A percentile compares a stretch with the other conserved stretches of the same genome.
phyloP scores from a whole-genome alignment of 164 flowering plant genomes.

The Magnolia officinalis region DNA sequence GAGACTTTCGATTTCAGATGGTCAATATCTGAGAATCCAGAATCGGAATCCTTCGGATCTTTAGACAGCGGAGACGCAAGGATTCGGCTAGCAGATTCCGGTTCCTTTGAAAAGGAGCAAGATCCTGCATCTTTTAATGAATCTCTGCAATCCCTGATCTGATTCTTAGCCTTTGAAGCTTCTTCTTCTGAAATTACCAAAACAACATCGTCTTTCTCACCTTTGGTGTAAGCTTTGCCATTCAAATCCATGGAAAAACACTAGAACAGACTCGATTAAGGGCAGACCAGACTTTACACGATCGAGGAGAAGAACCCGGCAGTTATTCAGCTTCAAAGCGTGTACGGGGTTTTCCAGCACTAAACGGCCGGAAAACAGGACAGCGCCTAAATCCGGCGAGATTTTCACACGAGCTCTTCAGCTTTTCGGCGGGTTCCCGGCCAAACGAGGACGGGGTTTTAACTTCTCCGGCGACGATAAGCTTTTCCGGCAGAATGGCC shows the following conservation, averaged over 20 bases:
- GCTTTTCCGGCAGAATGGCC: background rate
- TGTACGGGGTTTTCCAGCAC: background rate
- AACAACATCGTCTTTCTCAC: slow-evolving; percentile 27
- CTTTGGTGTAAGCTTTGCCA: background rate
- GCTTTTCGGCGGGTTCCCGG: background rate
- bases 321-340: no score
- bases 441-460: background rate
- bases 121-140: slow-evolving; percentile 1
- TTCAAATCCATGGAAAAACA: slow-evolving; percentile 18
- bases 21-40: background rate
- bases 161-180: slow-evolving; percentile 1
- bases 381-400: background rate
- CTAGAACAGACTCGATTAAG: background rate
- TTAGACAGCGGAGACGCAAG: background rate
- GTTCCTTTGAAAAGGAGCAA: slow-evolving; percentile 10
- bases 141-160: background rate
- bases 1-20: slow-evolving; percentile 11
- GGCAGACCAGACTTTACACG: background rate
- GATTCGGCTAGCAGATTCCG: slow-evolving; percentile 2
- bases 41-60: background rate
- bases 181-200: slow-evolving; percentile 27
- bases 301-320: background rate
- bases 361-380: background rate
- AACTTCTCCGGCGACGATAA: background rate
- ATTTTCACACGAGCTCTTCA: background rate